Evolutionary conservation across 2,329 filamentous ascomycete species (phyloP).

Genomic region (Alternaria arborescens): DNA sequence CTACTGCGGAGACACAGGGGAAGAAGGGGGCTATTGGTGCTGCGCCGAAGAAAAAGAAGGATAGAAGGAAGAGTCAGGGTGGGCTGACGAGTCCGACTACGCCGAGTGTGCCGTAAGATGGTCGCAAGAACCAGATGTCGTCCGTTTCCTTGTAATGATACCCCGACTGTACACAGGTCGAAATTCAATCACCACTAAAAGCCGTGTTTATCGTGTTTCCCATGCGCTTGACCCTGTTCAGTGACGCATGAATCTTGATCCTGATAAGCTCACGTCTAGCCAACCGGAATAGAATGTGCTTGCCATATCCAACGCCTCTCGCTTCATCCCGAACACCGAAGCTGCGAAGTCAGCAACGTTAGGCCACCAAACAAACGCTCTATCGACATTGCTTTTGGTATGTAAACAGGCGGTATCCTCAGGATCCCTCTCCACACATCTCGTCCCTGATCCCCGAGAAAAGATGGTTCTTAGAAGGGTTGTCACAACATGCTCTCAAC

Average conservation of each 20-base stretch:
- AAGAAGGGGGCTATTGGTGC: constrained; percentile 39
- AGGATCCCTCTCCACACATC: too few relatives aligned
- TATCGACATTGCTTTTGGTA: background rate
- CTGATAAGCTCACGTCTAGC: constrained; percentile 8
- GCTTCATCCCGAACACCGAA: background rate
- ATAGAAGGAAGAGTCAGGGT: constrained; percentile 52
- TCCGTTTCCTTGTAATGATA: constrained; percentile 10
- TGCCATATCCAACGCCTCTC: background rate
- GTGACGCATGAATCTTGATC: constrained; percentile 26
- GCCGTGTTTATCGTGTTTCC: background rate
- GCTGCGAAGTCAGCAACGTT: background rate
- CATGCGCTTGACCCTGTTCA: background rate
- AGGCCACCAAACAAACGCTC: background rate
- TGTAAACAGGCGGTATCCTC: too few relatives aligned
- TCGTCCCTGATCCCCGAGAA: background rate
- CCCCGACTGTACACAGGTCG: constrained; percentile 6
- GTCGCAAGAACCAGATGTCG: background rate
- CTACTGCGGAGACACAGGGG: constrained; percentile 25
- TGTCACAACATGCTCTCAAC: background rate
- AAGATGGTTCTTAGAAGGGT: background rate
- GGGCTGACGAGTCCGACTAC: constrained; percentile 44
- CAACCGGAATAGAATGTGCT: background rate
- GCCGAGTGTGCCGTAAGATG: constrained; percentile 25
- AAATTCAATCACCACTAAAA: background rate
- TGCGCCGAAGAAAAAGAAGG: constrained; percentile 41